Base-by-base conservation (phyloP, 2,329 filamentous ascomycete species). In the Tolypocladium cylindrosporum region DNA sequence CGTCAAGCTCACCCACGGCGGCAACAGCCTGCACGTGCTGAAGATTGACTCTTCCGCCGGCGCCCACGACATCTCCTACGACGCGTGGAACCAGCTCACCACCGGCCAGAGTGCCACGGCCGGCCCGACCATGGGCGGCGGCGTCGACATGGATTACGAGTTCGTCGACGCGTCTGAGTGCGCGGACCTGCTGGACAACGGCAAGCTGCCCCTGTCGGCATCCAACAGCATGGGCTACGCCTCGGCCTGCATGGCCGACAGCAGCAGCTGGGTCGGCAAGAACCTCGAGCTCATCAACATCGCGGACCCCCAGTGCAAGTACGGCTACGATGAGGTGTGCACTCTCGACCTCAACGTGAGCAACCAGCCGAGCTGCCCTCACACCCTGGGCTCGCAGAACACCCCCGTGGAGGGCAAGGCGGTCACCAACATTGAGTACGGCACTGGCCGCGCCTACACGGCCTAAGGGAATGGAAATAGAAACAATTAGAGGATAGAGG, bases 1-100 rank as follows among this genome's bases (percentile, higher is more conserved):
- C 70, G 72, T 84, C 64, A 77, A 78, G 68, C 71, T 85, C 60
- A 75, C 72, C 58, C 71, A 79, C 67, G 71, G 68, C 50, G 78
- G 70, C 58, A 78, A 79, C 60, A 74, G 70, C 43, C 68, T 86
- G 58, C 76, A 83, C 63, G 80, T 90, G 57, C 77, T 85, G 60
- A 77, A 77, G 67, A 72, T 85, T 61, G 83, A 85, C 72, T 69
- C 73, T 55, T 84, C 81, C 0, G 74, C 72, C 45, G 81, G 81
- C 54, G 82, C 81, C 56, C 68, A 82, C 68, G 83, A 85, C 69
- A 78, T 85, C 71, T 78, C 74, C 58, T 85, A 85, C 72, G 82
- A 85, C 61, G 81, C 82, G 55, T 85, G 80, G 80, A 83, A 83
- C 74, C 79, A 79, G 65, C 79, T 85, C 45, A 69, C 70, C 63